Evolutionary conservation across 148 eudicot species (phyloP).

Genomic region (Fagopyrum homotropicum): DNA sequence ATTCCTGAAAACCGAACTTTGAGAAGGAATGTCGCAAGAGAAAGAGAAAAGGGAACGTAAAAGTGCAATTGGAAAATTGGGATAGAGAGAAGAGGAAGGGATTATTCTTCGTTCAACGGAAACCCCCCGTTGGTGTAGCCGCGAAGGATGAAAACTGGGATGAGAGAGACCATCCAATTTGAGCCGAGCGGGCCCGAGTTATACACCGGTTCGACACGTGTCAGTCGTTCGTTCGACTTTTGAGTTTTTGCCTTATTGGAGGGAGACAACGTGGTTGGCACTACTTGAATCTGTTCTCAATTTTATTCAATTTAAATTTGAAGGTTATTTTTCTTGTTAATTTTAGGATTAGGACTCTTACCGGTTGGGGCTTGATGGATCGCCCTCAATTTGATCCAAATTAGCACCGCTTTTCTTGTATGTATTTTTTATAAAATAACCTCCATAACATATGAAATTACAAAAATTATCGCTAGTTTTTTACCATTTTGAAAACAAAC

Average conservation of each 20-base stretch:
- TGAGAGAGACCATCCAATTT: slow-evolving; percentile 23
- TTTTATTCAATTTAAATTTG: not conserved
- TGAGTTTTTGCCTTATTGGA: slow-evolving; percentile 8
- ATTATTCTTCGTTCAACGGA: slow-evolving; percentile 33
- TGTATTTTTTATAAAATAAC: too few species aligned
- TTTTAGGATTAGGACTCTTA: not conserved
- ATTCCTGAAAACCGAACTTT: not conserved
- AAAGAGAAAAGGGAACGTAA: slow-evolving; percentile 19
- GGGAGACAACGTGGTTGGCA: slow-evolving; percentile 2
- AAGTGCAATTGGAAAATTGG: slow-evolving; percentile 12
- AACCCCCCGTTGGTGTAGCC: slow-evolving; percentile 36
- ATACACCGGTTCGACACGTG: slow-evolving; percentile 38
- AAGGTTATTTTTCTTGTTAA: not conserved
- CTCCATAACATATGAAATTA: too few species aligned
- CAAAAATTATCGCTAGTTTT: too few species aligned
- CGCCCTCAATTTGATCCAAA: too few species aligned
- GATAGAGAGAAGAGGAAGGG: slow-evolving; percentile 8
- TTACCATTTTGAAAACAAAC: too few species aligned
- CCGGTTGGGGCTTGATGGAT: not conserved
- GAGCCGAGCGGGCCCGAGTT: slow-evolving; percentile 34
- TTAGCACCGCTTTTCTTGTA: not conserved
- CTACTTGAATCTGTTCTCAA: not conserved
- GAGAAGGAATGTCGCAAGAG: slow-evolving; percentile 5
- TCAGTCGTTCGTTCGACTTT: not conserved
- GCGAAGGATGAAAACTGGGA: slow-evolving; percentile 8